Percentiles rank a stretch among this genome's conserved stretches.
Conservation (phyloP, 108 stramenopile genomes). For the Pseudonitzschia pungens region DNA sequence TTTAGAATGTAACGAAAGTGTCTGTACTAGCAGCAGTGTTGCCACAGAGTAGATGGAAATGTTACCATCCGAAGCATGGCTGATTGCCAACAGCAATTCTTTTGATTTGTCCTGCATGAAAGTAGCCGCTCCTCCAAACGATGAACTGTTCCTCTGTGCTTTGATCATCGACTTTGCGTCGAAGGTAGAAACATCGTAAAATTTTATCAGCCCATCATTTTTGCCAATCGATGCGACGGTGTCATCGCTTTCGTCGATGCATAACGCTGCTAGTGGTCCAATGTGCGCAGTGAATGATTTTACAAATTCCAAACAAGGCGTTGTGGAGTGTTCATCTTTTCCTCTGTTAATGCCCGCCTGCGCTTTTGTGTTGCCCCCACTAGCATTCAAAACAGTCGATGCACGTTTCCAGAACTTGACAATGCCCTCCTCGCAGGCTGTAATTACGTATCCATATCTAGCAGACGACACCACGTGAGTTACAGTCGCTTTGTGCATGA, state of each 20-base stretch:
- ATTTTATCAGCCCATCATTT: constrained; percentile 85
- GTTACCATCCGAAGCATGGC: constrained; percentile 12
- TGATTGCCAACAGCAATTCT: constrained; percentile 40
- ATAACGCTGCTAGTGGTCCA: constrained; percentile 63
- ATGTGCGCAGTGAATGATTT: constrained; percentile 95
- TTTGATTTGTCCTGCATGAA: constrained; percentile 41
- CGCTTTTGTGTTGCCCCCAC: constrained; percentile 2
- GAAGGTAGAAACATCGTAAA: constrained; percentile 96
- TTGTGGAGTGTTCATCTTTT: constrained; percentile 15
- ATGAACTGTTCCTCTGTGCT: constrained; percentile 23
- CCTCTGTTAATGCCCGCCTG: not conserved
- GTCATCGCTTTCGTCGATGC: constrained; percentile 69
- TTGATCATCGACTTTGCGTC: constrained; percentile 44
- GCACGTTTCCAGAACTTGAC: constrained; percentile 99
- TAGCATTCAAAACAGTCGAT: constrained; percentile 24
- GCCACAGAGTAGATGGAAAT: constrained; percentile 57
- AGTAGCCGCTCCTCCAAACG: constrained; percentile 45
- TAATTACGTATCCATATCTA: constrained; percentile 90
- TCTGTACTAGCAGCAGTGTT: constrained; percentile 55
- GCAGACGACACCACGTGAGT: constrained; percentile 69
- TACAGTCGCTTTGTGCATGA: constrained; percentile 92
- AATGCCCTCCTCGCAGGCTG: constrained; percentile 87
- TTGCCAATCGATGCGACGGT: constrained; percentile 76
- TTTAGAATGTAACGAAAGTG: constrained; percentile 67
- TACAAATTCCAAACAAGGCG: constrained; percentile 92